Conservation (phyloP, 2,329 filamentous ascomycete species). For the Lachnellula hyalina region DNA sequence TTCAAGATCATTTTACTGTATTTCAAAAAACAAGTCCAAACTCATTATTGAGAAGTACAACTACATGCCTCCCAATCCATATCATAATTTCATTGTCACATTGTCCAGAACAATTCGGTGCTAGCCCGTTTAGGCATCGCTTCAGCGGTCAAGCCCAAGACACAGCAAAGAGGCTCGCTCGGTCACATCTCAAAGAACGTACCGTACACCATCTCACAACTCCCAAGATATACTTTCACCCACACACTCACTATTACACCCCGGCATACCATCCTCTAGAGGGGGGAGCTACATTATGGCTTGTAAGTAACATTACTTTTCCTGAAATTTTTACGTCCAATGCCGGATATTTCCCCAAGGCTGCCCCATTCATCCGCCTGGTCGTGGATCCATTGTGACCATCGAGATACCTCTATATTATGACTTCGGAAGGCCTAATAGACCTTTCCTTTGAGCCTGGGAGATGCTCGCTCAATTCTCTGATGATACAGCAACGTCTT, state of each 20-base stretch:
- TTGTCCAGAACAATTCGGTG: no score
- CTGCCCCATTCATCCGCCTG: conserved; percentile 23
- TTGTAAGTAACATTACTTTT: conserved; percentile 33
- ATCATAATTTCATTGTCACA: no score
- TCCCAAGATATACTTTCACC: not conserved
- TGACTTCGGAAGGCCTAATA: conserved; percentile 8
- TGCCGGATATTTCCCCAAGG: conserved; percentile 11
- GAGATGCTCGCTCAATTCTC: conserved; percentile 1
- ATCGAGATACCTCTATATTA: conserved; percentile 14
- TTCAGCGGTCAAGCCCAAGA: no score
- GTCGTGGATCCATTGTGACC: conserved; percentile 18
- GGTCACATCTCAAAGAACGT: not conserved
- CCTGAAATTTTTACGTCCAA: conserved; percentile 11
- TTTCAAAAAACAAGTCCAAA: no score
- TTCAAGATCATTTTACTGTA: no score
- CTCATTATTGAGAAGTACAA: no score
- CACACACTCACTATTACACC: conserved; percentile 1
- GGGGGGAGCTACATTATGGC: conserved; percentile 32
- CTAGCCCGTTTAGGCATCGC: no score
- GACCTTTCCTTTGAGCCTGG: conserved; percentile 1
- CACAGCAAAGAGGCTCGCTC: no score
- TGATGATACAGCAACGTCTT: conserved; percentile 8
- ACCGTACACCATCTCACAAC: not conserved
- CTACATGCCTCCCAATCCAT: no score
- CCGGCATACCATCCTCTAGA: not conserved